Percentiles rank a stretch among this genome's conserved stretches.
phyloP scores from a whole-genome alignment of 371 early-diverging fungal species.

The Mortierella sp. region DNA sequence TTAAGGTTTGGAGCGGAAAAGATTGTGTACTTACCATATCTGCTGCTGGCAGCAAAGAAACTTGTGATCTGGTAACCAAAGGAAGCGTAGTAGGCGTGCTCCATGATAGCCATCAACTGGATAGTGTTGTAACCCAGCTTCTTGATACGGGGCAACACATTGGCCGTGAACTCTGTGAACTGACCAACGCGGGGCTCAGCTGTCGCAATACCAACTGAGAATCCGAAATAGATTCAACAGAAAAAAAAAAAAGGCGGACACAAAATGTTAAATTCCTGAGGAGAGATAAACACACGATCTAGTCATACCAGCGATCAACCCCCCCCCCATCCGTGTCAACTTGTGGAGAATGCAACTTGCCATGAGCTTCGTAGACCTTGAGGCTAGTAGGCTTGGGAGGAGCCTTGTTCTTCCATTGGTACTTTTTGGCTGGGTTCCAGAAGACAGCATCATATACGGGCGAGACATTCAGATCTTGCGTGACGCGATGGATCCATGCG shows the following conservation, averaged over 20 bases:
- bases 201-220: conserved; percentile 90
- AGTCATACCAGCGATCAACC: background rate
- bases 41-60: conserved; percentile 92
- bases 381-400: conserved; percentile 75
- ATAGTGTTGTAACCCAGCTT: conserved; percentile 94
- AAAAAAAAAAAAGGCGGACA: background rate
- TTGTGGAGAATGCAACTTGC: conserved; percentile 36
- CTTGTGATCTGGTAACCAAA: conserved; percentile 98
- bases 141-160: conserved; percentile 89
- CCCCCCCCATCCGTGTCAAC: background rate
- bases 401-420: conserved; percentile 78
- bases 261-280: background rate
- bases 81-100: conserved; percentile 98
- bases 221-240: background rate
- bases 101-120: conserved; percentile 98
- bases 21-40: conserved; percentile 76
- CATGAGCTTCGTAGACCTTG: conserved; percentile 93
- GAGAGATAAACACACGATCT: background rate
- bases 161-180: conserved; percentile 89
- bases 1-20: background rate
- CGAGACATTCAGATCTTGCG: conserved; percentile 86
- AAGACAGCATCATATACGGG: conserved; percentile 92
- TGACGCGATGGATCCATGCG: conserved; percentile 89
- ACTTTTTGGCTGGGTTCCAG: conserved; percentile 89
- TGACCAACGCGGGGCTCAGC: conserved; percentile 86